These are phyloP conservation scores for Barnettozyma vustinii DNA, from an alignment of 805 yeast species.

Conservation along the genomic window DNA sequence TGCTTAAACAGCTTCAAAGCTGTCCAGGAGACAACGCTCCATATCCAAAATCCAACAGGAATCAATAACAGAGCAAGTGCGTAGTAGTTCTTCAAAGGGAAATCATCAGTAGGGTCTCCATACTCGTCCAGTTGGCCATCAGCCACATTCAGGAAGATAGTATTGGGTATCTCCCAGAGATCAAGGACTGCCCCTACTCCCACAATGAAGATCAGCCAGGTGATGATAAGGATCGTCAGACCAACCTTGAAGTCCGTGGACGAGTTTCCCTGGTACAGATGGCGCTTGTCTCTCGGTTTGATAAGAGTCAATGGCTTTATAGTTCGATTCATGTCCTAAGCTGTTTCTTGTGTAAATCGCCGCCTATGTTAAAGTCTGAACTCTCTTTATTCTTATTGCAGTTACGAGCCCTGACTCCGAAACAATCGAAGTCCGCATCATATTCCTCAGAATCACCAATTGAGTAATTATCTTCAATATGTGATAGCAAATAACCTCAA, in stretches of 20 bases:
- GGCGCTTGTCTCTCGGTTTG: conserved; percentile 4
- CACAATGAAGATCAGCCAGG: conserved; percentile 10
- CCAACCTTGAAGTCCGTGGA: conserved; percentile 13
- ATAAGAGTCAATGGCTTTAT: conserved; percentile 13
- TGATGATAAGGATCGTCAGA: conserved; percentile 5
- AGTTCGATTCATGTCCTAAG: neutral
- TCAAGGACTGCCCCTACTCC: conserved; percentile 11
- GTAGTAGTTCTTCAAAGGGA: conserved; percentile 35
- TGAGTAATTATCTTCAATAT: too few relatives aligned
- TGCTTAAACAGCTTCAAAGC: conserved; percentile 79
- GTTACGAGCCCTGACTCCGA: too few relatives aligned
- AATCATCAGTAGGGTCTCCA: conserved; percentile 25
- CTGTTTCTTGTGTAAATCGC: neutral
- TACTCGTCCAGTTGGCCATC: conserved; percentile 1
- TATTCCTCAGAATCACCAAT: too few relatives aligned
- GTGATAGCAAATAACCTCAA: too few relatives aligned
- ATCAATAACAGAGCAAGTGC: conserved; percentile 28
- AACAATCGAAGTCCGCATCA: too few relatives aligned
- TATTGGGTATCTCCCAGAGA: conserved; percentile 11
- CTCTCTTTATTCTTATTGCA: too few relatives aligned
- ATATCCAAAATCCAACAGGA: conserved; percentile 46
- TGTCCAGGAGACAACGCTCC: conserved; percentile 74
- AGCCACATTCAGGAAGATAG: conserved; percentile 3
- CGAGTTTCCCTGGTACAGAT: neutral
- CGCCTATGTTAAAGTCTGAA: neutral